Evolutionary conservation across 768 basidiomycete species (phyloP).

Genomic region (Gloeopeniophorella convolvens): DNA sequence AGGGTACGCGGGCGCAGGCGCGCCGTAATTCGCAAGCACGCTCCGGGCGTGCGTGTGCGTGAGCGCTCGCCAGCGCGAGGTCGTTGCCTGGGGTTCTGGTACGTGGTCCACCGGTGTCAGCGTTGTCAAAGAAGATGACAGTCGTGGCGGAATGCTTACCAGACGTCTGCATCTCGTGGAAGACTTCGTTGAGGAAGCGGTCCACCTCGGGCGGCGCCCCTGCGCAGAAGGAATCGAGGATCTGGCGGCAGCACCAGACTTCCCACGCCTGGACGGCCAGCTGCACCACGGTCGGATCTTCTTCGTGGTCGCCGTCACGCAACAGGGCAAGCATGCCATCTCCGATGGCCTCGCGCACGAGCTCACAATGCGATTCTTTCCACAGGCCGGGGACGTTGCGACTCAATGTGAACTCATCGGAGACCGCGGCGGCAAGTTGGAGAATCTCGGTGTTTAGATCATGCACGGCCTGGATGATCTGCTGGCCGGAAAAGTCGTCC

Average conservation of each 20-base stretch:
- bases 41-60: conserved; percentile 28
- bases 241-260: conserved; percentile 28
- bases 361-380: conserved; percentile 25
- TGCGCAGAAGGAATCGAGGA: conserved; percentile 30
- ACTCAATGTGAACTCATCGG: conserved; percentile 27
- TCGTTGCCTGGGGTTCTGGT: conserved; percentile 32
- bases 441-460: conserved; percentile 32
- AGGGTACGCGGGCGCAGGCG: conserved; percentile 24
- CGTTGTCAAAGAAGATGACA: neutral
- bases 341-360: conserved; percentile 26
- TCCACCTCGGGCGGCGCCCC: conserved; percentile 28
- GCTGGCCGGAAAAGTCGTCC: conserved; percentile 31
- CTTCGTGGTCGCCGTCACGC: conserved; percentile 25
- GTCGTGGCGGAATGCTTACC: conserved; percentile 22
- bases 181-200: conserved; percentile 25
- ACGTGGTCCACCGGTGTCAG: neutral
- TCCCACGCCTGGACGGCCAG: conserved; percentile 34
- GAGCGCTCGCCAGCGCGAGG: conserved; percentile 32
- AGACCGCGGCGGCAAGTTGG: conserved; percentile 30
- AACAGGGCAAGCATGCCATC: conserved; percentile 27
- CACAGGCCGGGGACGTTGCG: conserved; percentile 21
- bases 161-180: conserved; percentile 28
- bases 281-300: conserved; percentile 32
- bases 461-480: conserved; percentile 29
- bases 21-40: conserved; percentile 16